Conservation (phyloP, 768 basidiomycete species). For the Pisolithus microcarpus region DNA sequence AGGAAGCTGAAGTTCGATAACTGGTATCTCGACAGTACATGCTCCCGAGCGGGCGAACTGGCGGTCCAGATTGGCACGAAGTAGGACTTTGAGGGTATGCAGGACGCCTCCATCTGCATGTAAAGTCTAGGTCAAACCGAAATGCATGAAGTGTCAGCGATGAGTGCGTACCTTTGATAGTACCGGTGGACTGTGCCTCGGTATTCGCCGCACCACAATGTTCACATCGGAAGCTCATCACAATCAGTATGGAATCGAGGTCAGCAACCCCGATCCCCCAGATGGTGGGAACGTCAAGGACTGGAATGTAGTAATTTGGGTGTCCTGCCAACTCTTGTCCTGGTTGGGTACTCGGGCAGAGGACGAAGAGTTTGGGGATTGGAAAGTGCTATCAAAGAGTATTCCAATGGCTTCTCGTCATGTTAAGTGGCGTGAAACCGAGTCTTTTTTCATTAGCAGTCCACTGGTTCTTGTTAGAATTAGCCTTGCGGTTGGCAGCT, state of each 20-base stretch:
- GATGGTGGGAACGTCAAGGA: constrained; percentile 23
- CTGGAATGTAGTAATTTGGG: constrained; percentile 35
- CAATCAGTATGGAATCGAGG: too few species aligned
- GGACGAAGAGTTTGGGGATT: too few species aligned
- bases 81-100: too few species aligned
- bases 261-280: constrained; percentile 24
- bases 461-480: constrained; percentile 60
- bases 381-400: constrained; percentile 27
- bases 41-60: constrained; percentile 87
- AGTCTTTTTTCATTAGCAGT: constrained; percentile 34
- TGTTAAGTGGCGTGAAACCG: constrained; percentile 32
- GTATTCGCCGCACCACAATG: too few species aligned
- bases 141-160: neutral
- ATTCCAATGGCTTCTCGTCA: constrained; percentile 32
- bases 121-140: neutral
- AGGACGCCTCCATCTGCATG: too few species aligned
- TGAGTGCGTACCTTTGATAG: constrained; percentile 65
- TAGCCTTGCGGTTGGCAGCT: constrained; percentile 35
- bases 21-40: constrained; percentile 80
- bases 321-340: constrained; percentile 28
- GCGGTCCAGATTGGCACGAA: too few species aligned
- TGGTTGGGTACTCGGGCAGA: constrained; percentile 23
- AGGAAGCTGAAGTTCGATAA: constrained; percentile 60
- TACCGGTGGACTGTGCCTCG: neutral
- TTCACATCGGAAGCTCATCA: too few species aligned